Evolutionary conservation across 2,329 filamentous ascomycete species (phyloP).

Genomic region (Zelopaecilomyces penicillatus): DNA sequence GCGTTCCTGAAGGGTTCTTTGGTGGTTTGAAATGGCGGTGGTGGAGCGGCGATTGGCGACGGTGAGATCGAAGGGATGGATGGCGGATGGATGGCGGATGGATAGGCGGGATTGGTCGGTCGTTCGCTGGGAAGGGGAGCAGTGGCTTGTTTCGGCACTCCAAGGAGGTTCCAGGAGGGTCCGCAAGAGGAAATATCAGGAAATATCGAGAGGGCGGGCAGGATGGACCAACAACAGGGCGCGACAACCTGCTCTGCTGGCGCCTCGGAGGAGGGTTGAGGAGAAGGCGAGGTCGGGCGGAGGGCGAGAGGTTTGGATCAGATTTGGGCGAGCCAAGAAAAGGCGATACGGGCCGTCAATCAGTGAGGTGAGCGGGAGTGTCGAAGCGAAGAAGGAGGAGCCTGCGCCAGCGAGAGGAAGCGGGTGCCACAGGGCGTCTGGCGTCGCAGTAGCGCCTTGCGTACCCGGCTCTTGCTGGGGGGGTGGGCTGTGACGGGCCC

Average conservation of each 20-base stretch:
- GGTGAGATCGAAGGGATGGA: conserved; percentile 5
- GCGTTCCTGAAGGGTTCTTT: not conserved
- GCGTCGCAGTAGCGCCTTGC: not conserved
- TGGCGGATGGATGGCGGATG: not conserved
- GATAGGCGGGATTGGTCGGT: not conserved
- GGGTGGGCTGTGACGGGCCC: no score
- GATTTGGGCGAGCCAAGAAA: not conserved
- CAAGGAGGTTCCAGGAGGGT: no score
- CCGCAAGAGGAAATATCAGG: no score
- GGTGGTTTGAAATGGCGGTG: conserved; percentile 1
- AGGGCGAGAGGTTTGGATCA: not conserved
- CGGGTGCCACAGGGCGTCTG: conserved; percentile 3
- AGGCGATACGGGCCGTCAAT: conserved; percentile 6
- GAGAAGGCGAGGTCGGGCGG: not conserved
- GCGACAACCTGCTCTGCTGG: no score
- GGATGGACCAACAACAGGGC: no score
- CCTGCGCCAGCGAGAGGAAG: not conserved
- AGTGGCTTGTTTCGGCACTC: no score
- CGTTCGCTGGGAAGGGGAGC: no score
- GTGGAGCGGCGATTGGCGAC: conserved; percentile 4
- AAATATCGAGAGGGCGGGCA: no score
- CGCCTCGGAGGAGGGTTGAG: not conserved
- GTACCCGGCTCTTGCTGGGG: no score
- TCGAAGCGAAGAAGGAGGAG: conserved; percentile 2
- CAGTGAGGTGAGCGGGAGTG: conserved; percentile 10